phyloP scores from a whole-genome alignment of 139 green algal species.

The Chlamydomonas sp. region DNA sequence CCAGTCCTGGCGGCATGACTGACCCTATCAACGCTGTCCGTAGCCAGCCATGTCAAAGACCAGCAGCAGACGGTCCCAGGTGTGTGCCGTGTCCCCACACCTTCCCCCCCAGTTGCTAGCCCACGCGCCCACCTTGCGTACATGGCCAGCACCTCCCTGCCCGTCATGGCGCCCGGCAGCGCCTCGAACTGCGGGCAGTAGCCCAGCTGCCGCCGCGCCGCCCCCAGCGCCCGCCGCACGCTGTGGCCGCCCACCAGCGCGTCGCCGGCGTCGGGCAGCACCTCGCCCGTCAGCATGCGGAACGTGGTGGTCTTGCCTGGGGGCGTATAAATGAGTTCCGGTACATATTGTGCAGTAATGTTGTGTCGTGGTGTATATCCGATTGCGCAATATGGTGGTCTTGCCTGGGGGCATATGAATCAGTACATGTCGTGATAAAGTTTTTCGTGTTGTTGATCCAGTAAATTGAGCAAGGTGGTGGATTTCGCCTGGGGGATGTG shows the following conservation, averaged over 20 bases:
- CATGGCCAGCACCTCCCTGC: conserved; percentile 72
- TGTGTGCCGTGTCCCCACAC: background rate
- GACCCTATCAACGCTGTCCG: too few species aligned
- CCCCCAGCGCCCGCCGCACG: conserved; percentile 47
- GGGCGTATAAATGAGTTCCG: conserved; percentile 11
- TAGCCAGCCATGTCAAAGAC: background rate
- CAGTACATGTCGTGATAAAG: too few species aligned
- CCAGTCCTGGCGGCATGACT: too few species aligned
- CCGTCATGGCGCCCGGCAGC: conserved; percentile 65
- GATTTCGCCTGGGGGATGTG: too few species aligned
- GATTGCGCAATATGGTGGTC: too few species aligned
- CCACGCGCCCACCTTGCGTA: conserved; percentile 60
- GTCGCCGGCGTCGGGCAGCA: conserved; percentile 65
- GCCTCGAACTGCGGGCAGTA: conserved; percentile 81
- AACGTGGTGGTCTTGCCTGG: conserved; percentile 90
- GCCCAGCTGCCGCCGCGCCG: conserved; percentile 64
- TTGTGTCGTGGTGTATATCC: conserved; percentile 62
- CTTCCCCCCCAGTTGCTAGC: background rate
- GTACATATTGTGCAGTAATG: background rate
- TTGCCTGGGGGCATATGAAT: too few species aligned
- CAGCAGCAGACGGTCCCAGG: background rate
- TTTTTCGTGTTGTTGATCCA: too few species aligned
- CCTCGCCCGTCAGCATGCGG: conserved; percentile 76
- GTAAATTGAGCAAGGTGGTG: too few species aligned
- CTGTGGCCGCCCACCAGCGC: conserved; percentile 65